Evolutionary conservation across 2,329 filamentous ascomycete species (phyloP), one percentile per base, ranked within the genome.

Genomic region (Falciphora oryzae): DNA sequence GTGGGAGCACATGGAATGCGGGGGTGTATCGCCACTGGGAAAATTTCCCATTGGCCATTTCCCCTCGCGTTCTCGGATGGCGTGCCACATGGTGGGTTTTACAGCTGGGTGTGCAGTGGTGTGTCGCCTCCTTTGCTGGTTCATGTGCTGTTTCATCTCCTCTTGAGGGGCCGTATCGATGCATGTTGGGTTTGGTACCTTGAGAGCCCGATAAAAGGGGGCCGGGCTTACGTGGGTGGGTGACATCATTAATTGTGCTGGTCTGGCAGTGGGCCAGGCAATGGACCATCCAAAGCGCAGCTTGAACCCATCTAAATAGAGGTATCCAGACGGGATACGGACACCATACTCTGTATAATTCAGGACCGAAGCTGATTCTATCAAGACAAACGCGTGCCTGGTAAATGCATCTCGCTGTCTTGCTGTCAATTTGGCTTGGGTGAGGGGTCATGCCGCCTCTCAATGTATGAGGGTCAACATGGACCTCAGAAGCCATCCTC

Each of bases 401-500:
- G n/a, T 8, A 53, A n/a, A n/a, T 25, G n/a, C 18, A 53, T 10
- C 44, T 25, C 18, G 18, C 6, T 25, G 7, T 56, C 57, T 28
- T 65, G 64, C 66, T 25, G 38, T 35, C 64, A 65, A 61, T 77
- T 53, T 25, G 44, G n/a, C 44, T 25, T 11, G 44, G 6, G 18
- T 18, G 38, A 6, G 5, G 16, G 18, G 18, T 16, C 4, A 50
- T 22, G 18, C 18, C 18, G 18, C 4, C 18, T 18, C 16, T 50
- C 38, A 18, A 22, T 22, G 6, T 6, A 50, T 50, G 6, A 50
- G 18, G 14, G 16, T 11, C 16, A n/a, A 25, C 18, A 53, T 53
- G 3, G 7, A 53, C 2, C 22, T 53, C 22, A 53, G 27, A 60
- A n/a, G 16, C 22, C 77, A 25, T 87, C 87, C 67, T 88, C 87